Evolutionary conservation across 2,329 filamentous ascomycete genomes (phyloP), one percentile per base, ranked within the genome.

Genomic region (Bipolaris sorokiniana): DNA sequence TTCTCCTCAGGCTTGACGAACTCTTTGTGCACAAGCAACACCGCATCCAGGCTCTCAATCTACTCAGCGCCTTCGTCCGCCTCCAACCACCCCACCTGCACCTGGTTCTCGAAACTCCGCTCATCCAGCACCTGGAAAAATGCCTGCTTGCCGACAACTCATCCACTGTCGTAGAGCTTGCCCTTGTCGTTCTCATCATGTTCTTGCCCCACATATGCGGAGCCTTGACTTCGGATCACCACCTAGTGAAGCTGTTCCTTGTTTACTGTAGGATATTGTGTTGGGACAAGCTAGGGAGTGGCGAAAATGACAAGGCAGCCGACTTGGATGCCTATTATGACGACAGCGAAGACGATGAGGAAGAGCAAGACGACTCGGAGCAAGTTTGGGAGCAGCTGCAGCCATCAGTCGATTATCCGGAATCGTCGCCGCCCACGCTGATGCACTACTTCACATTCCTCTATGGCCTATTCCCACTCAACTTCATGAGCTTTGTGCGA

Each of bases 401-500:
- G 6, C 87, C 86, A 60, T 82, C 86, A 5, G 80, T 86, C n/a
- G 86, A 88, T 33, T 79, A 82, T 10, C 81, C 83, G 5, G 68
- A 70, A 36, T 64, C 61, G 7, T 79, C 83, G 3, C 84, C 91
- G 2, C 86, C 88, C 5, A 88, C 91, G 58, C 81, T 94, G 1
- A 77, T 88, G 51, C 86, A 88, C 65, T 93, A 91, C 74, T 95
- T 92, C 67, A 93, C 90, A 2, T 88, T 92, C 23, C 81, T 95
- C 0, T 95, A 95, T 65, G 91, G 91, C 0, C 78, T 95, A 4
- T 95, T 94, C 62, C 91, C 91, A 1, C 85, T 94, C 69, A 94
- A 94, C 72, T 92, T 95, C 66, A 90, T 92, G 85, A 89, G 89
- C 74, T 95, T 94, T 71, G 89, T 95, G 60, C 85, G 90, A 54